Evolutionary conservation across 768 basidiomycete genomes (phyloP), one percentile per base, ranked within the genome.

Genomic region (Plicaturopsis crispa): DNA sequence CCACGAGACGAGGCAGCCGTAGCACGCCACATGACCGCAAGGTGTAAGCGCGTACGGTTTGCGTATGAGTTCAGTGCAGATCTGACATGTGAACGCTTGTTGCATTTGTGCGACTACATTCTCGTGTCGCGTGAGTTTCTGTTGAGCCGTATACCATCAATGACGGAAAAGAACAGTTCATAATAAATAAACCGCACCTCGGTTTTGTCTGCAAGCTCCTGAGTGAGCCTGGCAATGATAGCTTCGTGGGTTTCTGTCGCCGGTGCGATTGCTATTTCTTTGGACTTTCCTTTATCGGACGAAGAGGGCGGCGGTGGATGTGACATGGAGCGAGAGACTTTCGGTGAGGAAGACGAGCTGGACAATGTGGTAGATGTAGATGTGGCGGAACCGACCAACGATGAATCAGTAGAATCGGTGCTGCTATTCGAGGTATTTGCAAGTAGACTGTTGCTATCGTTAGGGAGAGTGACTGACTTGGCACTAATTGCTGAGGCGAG

Each of bases 1-100:
- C 86, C 86, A 90, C 23, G 69, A 67, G 13, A 88, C 68, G 8
- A 90, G 75, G 50, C 86, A 87, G 12, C 58, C 52, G 42, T 86
- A 72, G 48, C 84, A 88, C 3, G 75, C 74, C 34, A 83, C 63
- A 44, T 86, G 84, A 4, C 85, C 84, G 41, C 84, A 88, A 1
- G 84, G 84, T 0, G 80, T 69, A 14, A 86, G 73, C 1, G 83
- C 77, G 45, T 75, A 88, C 1, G 86, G 84, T 45, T 72, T 75
- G 54, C 81, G 66, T 54, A 89, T 66, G 17, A 84, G 61, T 48
- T 86, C 84, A 19, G 87, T 64, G 51, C 86, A 89, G 44, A 89
- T 80, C 54, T 87, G 82, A 43, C 86, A 89, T 10, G 75, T 82
- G 18, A 85, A 55, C 1, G 79, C 69, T 44, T 81, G 76, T 6